phyloP scores from a whole-genome alignment of 495 filamentous ascomycete species.

The Penicillium silybi region DNA sequence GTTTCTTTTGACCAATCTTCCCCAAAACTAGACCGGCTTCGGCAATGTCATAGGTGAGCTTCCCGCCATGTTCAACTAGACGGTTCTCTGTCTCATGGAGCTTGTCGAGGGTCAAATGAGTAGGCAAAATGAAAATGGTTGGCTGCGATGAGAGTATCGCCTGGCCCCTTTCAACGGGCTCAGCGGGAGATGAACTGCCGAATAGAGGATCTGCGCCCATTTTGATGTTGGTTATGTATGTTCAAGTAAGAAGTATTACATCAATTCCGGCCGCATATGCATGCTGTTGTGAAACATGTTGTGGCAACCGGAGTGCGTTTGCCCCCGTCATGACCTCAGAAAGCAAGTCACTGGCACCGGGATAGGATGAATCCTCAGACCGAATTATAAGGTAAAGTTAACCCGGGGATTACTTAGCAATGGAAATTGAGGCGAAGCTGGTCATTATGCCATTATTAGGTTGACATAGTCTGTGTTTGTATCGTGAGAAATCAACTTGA shows the following conservation, averaged over 20 bases:
- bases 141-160: slow-evolving; percentile 40
- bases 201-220: neutral
- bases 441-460: no score
- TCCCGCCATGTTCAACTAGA: slow-evolving; percentile 50
- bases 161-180: neutral
- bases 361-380: neutral
- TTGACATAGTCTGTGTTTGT: no score
- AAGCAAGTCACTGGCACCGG: neutral
- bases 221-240: neutral
- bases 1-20: slow-evolving; percentile 60
- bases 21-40: slow-evolving; percentile 75
- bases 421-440: neutral
- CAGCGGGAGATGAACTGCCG: slow-evolving; percentile 2
- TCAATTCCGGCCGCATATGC: neutral
- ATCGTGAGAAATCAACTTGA: no score
- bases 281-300: neutral
- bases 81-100: slow-evolving; percentile 60
- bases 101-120: slow-evolving; percentile 60
- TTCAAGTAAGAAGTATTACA: neutral
- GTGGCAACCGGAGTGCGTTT: neutral
- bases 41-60: slow-evolving; percentile 64
- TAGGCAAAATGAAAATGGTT: slow-evolving; percentile 67
- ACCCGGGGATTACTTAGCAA: neutral
- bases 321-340: neutral
- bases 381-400: neutral